Conservation (phyloP, 495 filamentous ascomycete genomes). For the Xylaria acuta region DNA sequence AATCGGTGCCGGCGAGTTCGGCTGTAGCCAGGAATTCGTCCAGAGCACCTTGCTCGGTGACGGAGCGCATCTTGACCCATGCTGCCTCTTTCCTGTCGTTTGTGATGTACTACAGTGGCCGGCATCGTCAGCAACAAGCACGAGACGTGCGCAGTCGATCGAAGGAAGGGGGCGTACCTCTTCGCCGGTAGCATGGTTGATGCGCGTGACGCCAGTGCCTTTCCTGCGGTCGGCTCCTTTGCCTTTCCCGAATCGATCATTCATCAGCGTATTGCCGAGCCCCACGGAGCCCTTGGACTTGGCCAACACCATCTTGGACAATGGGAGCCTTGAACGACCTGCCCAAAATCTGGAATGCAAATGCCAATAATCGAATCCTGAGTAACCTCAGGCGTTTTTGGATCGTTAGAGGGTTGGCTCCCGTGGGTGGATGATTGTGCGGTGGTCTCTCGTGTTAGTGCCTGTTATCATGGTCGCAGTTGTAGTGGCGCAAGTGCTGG, state of each 20-base stretch:
- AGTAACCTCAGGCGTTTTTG: not conserved
- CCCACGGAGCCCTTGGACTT: constrained; percentile 96
- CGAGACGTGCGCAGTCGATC: not conserved
- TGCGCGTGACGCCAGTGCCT: constrained; percentile 67
- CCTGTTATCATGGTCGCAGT: constrained; percentile 22
- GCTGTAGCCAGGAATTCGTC: constrained; percentile 80
- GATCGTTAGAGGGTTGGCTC: not conserved
- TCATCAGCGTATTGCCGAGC: constrained; percentile 84
- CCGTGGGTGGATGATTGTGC: not conserved
- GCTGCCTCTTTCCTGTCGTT: constrained; percentile 76
- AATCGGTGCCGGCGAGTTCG: constrained; percentile 95
- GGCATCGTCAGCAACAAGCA: constrained; percentile 5
- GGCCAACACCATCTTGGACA: constrained; percentile 77
- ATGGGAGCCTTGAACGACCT: not conserved
- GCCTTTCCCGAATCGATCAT: constrained; percentile 89
- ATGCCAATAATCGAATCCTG: not conserved
- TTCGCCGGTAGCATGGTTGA: constrained; percentile 66
- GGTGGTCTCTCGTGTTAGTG: not conserved
- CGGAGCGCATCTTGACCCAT: constrained; percentile 97
- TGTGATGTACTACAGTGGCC: constrained; percentile 63
- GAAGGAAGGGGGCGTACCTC: constrained; percentile 31
- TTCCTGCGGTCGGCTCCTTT: constrained; percentile 71
- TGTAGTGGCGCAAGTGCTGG: not conserved
- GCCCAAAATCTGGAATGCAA: not conserved
- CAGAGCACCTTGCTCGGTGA: constrained; percentile 95